Evolutionary conservation across 2,329 filamentous ascomycete species (phyloP).

Genomic region (Talaromyces amestolkiae): DNA sequence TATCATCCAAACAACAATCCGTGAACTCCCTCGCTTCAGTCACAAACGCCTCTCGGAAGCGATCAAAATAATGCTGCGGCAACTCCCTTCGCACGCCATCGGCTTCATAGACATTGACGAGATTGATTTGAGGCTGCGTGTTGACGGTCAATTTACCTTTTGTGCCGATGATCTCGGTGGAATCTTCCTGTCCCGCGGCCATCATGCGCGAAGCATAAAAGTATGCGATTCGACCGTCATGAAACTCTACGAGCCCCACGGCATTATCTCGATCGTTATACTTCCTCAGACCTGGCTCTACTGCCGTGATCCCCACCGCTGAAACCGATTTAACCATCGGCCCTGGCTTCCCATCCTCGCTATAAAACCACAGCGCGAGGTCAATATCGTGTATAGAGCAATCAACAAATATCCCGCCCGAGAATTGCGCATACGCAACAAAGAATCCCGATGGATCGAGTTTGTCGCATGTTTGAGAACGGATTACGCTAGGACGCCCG

Average conservation of each 20-base stretch:
- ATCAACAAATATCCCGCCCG: conserved; percentile 69
- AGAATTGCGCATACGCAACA: conserved; percentile 64
- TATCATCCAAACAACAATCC: background rate
- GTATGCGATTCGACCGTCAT: conserved; percentile 61
- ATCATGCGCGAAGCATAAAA: conserved; percentile 66
- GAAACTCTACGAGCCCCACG: conserved; percentile 65
- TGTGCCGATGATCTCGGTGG: conserved; percentile 66
- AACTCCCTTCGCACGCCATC: background rate
- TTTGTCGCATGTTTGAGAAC: background rate
- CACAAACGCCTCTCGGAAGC: background rate
- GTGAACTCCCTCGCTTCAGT: background rate
- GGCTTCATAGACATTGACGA: background rate
- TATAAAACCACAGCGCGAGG: conserved; percentile 63
- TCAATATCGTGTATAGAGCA: conserved; percentile 70
- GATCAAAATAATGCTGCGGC: background rate
- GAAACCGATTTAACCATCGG: conserved; percentile 40
- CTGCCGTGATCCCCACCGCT: conserved; percentile 58
- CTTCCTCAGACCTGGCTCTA: conserved; percentile 57
- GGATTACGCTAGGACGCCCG: background rate
- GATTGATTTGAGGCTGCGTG: background rate
- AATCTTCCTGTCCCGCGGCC: conserved; percentile 65
- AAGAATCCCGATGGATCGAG: conserved; percentile 65
- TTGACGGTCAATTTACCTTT: conserved; percentile 59
- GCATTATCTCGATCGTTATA: conserved; percentile 63
- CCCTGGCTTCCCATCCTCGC: conserved; percentile 43